Conservation (phyloP, 2,329 filamentous ascomycete species). For the Parasarocladium wereldwijsianum region DNA sequence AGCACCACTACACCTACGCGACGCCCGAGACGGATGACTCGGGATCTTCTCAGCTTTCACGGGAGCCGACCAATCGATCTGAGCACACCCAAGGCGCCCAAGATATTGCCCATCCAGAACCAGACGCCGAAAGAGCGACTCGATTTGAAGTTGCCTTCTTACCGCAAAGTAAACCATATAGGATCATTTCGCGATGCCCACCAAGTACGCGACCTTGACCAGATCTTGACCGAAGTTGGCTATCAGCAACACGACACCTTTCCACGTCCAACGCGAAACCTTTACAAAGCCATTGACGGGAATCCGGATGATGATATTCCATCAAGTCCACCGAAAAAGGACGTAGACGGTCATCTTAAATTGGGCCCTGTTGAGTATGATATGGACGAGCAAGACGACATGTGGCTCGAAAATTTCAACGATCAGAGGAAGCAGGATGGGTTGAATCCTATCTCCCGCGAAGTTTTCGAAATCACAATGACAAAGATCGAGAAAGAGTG, state of each 20-base stretch:
- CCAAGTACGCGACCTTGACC: conserved; percentile 84
- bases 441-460: conserved; percentile 73
- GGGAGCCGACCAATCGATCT: conserved; percentile 30
- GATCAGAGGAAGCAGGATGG: conserved; percentile 56
- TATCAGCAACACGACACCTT: conserved; percentile 94
- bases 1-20: conserved; percentile 18
- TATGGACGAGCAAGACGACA: conserved; percentile 98
- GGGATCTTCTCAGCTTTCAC: conserved; percentile 39
- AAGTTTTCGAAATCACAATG: conserved; percentile 93
- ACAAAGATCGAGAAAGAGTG: conserved; percentile 99
- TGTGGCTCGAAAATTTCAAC: conserved; percentile 85
- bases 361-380: conserved; percentile 91
- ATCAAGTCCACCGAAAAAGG: conserved; percentile 9
- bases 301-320: conserved; percentile 42
- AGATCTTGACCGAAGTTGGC: conserved; percentile 88
- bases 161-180: conserved; percentile 66
- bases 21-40: conserved; percentile 27
- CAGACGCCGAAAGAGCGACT: conserved; percentile 70
- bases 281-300: conserved; percentile 49
- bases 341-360: conserved; percentile 18
- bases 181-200: conserved; percentile 73
- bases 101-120: conserved; percentile 61
- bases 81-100: conserved; percentile 38
- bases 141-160: conserved; percentile 62
- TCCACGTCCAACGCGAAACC: conserved; percentile 56